phyloP scores from a whole-genome alignment of 148 eudicot species.

The Vaccinium corymbosum region DNA sequence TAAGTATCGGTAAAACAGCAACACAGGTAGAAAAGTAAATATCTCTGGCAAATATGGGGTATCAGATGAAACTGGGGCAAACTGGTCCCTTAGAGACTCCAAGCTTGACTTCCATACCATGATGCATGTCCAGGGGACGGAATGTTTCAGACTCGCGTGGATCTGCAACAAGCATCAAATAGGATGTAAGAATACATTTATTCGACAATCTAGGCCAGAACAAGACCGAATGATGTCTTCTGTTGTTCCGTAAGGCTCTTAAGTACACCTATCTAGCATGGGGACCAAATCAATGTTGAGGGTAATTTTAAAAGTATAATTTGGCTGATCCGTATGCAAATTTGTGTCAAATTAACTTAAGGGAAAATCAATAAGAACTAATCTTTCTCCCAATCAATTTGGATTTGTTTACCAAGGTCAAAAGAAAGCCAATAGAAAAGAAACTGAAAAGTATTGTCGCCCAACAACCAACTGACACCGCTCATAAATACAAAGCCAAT shows the following conservation, averaged over 20 bases:
- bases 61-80: constrained; percentile 75
- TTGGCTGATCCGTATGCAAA: neutral
- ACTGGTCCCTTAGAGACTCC: constrained; percentile 85
- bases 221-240: neutral
- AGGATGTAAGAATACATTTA: constrained; percentile 2
- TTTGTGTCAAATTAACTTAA: neutral
- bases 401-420: neutral
- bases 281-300: neutral
- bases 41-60: neutral
- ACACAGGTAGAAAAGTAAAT: neutral
- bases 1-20: neutral
- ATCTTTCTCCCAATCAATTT: neutral
- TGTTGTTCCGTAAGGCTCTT: neutral
- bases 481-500: neutral
- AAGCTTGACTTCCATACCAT: constrained; percentile 91
- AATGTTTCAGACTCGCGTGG: constrained; percentile 77
- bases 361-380: neutral
- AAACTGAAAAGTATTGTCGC: neutral
- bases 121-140: constrained; percentile 83
- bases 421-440: neutral
- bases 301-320: neutral
- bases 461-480: neutral
- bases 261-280: neutral
- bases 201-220: neutral
- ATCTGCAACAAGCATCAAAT: constrained; percentile 43